Base-by-base conservation (phyloP, 352 stramenopile genomes). In the Paralagenidium karlingii region DNA sequence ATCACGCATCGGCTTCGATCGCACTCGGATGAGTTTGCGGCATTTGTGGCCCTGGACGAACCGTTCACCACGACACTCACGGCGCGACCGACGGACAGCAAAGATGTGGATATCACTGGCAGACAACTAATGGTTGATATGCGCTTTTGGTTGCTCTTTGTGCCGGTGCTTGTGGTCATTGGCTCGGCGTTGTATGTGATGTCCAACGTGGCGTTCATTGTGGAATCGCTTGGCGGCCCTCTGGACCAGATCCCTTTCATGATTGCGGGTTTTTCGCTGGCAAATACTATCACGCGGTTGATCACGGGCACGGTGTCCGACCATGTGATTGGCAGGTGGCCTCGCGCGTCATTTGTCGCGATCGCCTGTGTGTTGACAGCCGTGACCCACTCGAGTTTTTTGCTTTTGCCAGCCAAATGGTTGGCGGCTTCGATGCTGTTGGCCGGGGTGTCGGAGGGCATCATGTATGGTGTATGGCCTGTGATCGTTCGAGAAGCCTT, bases 181-280 rank as follows among this genome's bases (percentile, higher is more conserved):
- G 69, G 71, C 11, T 69, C 67, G n/a, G 65, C 68, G 33, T 50
- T 89, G 7, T 86, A 86, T 43, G 52, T 89, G 27, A 83, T 88
- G 67, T 52, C 71, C 31, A 88, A 85, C 50, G 74, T 86, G 39
- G 60, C 67, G 8, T 89, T 89, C 56, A 76, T 86, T 31, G 67
- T 84, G 13, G 64, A 83, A 38, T 80, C 71, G 6, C 43, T 69
- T 3, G 45, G 43, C 6, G 68, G 68, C 10, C 48, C 52, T 0
- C 52, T 60, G 30, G 49, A 67, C n/a, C 64, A 84, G 34, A 65
- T 89, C 7, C 49, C 75, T 8, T 59, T 48, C 9, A 80, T 85
- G 55, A 71, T 86, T 19, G 60, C 56, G 32, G 38, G 82, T 20
- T 86, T 89, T 31, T 88, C 75, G 0, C 50, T 86, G 19, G 65